Conservation (phyloP, 305 asterid genomes). For the Rubia tinctorum region DNA sequence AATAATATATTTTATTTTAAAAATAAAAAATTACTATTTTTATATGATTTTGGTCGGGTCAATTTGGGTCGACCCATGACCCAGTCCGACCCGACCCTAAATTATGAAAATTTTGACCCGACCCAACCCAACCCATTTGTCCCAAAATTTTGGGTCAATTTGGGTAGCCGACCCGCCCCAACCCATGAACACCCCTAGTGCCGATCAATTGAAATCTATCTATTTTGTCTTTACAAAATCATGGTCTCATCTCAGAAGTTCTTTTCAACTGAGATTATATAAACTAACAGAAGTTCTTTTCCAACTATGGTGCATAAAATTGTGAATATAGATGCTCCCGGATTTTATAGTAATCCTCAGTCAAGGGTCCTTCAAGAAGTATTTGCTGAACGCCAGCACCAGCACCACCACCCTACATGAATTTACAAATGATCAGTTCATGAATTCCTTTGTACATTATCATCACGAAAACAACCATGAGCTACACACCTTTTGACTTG, state of each 20-base stretch:
- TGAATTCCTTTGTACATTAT: too few relatives aligned
- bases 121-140: too few relatives aligned
- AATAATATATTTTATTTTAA: too few relatives aligned
- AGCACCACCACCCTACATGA: constrained; percentile 54
- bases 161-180: too few relatives aligned
- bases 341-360: constrained; percentile 85
- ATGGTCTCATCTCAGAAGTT: neutral
- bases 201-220: neutral
- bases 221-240: neutral
- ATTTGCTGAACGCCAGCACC: constrained; percentile 73
- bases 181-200: too few relatives aligned
- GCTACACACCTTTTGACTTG: constrained; percentile 73
- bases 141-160: too few relatives aligned
- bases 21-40: too few relatives aligned
- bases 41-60: too few relatives aligned
- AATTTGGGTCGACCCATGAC: too few relatives aligned
- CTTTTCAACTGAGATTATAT: neutral
- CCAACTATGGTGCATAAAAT: constrained; percentile 67
- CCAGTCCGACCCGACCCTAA: too few relatives aligned
- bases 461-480: constrained; percentile 15
- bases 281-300: neutral
- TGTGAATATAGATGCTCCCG: constrained; percentile 82
- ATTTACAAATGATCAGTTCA: constrained; percentile 5
- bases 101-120: too few relatives aligned
- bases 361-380: constrained; percentile 89